Percentiles rank a stretch among this genome's conserved stretches.
These are phyloP conservation scores for Tetracentron sinense DNA, from an alignment of 164 flowering plant genomes.

Conservation along the genomic window DNA sequence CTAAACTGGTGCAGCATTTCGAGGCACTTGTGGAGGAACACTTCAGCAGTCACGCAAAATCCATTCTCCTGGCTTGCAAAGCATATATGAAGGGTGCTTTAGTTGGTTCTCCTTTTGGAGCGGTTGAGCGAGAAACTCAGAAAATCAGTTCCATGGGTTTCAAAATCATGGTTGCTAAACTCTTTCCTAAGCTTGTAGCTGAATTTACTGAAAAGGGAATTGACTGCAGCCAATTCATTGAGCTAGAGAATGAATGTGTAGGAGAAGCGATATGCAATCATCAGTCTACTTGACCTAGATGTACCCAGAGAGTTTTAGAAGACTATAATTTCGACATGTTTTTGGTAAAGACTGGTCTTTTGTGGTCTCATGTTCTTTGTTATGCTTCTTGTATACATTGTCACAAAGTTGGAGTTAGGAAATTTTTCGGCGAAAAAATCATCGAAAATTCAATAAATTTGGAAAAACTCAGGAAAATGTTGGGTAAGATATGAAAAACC, in stretches of 20 bases:
- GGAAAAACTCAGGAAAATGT: no score
- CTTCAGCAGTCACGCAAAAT: conserved; percentile 37
- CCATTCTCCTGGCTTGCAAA: conserved; percentile 62
- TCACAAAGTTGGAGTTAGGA: no score
- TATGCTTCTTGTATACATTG: no score
- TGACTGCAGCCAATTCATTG: conserved; percentile 45
- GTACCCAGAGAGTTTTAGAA: conserved; percentile 8
- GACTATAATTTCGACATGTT: background rate
- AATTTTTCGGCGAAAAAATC: no score
- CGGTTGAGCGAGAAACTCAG: conserved; percentile 23
- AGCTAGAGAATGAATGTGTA: conserved; percentile 18
- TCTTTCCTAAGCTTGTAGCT: conserved; percentile 65
- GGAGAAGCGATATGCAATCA: conserved; percentile 9
- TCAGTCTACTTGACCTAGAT: background rate
- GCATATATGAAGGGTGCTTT: conserved; percentile 74
- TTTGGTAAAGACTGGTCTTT: no score
- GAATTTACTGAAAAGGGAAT: conserved; percentile 61
- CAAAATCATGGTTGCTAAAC: conserved; percentile 81
- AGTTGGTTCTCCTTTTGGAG: conserved; percentile 41
- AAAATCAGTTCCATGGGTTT: conserved; percentile 63
- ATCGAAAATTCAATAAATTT: no score
- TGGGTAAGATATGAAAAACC: no score
- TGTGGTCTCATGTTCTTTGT: no score
- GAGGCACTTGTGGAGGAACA: conserved; percentile 76
- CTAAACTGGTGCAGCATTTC: conserved; percentile 58